phyloP scores from a whole-genome alignment of 352 stramenopile genomes.

The Pythium utonaiense region DNA sequence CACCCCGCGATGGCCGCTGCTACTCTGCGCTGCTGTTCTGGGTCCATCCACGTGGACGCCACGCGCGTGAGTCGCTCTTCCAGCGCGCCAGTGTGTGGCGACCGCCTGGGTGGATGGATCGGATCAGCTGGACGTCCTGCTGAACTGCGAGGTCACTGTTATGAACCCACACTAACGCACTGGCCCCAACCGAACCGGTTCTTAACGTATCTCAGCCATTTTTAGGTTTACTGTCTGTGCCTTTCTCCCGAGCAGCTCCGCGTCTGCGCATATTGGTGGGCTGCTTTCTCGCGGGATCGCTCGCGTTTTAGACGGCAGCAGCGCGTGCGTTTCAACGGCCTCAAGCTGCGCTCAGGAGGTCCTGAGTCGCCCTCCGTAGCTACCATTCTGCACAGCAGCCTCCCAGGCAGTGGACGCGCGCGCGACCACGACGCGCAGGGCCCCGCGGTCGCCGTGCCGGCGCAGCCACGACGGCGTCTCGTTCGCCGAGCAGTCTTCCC shows the following conservation, averaged over 20 bases:
- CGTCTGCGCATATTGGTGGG: slow-evolving; percentile 5
- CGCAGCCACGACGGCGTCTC: slow-evolving; percentile 16
- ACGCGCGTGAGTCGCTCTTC: slow-evolving; percentile 4
- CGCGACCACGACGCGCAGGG: not conserved
- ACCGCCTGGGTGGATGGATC: not conserved
- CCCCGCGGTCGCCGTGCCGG: slow-evolving; percentile 2
- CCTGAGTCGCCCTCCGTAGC: slow-evolving; percentile 15
- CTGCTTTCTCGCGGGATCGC: not conserved
- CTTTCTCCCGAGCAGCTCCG: not conserved
- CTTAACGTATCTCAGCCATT: slow-evolving; percentile 2
- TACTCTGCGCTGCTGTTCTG: not conserved
- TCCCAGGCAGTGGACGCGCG: slow-evolving; percentile 1
- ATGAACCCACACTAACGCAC: slow-evolving; percentile 1
- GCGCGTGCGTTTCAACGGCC: slow-evolving; percentile 15
- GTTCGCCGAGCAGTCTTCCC: slow-evolving; percentile 15
- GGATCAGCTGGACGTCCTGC: not conserved
- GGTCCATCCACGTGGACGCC: not conserved
- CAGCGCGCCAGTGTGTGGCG: not conserved
- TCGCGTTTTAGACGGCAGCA: slow-evolving; percentile 1
- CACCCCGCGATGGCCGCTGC: too few relatives aligned
- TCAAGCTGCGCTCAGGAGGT: slow-evolving; percentile 19
- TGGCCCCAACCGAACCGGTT: not conserved
- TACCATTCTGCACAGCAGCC: slow-evolving; percentile 17
- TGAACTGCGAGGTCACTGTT: slow-evolving; percentile 15
- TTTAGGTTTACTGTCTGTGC: not conserved